These are phyloP conservation scores for Pichia heedii DNA, from an alignment of 805 yeast genomes.

Conservation along the genomic window DNA sequence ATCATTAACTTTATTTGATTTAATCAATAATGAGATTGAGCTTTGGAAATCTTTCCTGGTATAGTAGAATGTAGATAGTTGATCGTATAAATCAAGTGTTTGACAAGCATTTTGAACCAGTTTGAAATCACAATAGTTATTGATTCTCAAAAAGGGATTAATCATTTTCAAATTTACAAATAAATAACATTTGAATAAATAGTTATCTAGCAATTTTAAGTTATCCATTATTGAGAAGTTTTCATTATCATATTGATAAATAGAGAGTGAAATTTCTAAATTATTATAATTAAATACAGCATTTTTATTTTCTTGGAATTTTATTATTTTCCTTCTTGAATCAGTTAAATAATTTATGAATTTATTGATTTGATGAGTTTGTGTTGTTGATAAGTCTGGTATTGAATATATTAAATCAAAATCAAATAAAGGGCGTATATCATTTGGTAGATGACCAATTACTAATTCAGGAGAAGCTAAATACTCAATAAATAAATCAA, in stretches of 20 bases:
- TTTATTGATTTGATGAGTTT: slow-evolving; percentile 18
- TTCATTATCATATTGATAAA: slow-evolving; percentile 23
- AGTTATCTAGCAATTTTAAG: slow-evolving; percentile 54
- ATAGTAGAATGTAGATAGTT: slow-evolving; percentile 68
- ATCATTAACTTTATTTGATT: slow-evolving; percentile 13
- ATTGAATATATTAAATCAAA: not conserved
- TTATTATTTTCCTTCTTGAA: slow-evolving; percentile 39
- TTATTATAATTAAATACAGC: slow-evolving; percentile 38
- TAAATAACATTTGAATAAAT: slow-evolving; percentile 67
- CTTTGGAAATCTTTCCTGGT: slow-evolving; percentile 53
- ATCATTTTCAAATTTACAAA: slow-evolving; percentile 61
- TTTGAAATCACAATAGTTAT: slow-evolving; percentile 61
- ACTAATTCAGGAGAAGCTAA: slow-evolving; percentile 54
- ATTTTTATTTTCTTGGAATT: slow-evolving; percentile 30
- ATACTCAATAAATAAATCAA: slow-evolving; percentile 39
- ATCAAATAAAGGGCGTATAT: slow-evolving; percentile 6
- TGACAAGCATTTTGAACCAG: slow-evolving; percentile 50
- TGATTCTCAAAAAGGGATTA: slow-evolving; percentile 73
- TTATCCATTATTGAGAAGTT: slow-evolving; percentile 24
- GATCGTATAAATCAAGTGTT: slow-evolving; percentile 43
- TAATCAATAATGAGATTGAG: slow-evolving; percentile 55
- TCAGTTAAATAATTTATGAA: slow-evolving; percentile 43
- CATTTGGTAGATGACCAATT: slow-evolving; percentile 36
- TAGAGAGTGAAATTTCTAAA: slow-evolving; percentile 31
- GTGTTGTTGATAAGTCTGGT: not conserved